Conservation (phyloP, 805 yeast species). For the Saturnispora silvae region DNA sequence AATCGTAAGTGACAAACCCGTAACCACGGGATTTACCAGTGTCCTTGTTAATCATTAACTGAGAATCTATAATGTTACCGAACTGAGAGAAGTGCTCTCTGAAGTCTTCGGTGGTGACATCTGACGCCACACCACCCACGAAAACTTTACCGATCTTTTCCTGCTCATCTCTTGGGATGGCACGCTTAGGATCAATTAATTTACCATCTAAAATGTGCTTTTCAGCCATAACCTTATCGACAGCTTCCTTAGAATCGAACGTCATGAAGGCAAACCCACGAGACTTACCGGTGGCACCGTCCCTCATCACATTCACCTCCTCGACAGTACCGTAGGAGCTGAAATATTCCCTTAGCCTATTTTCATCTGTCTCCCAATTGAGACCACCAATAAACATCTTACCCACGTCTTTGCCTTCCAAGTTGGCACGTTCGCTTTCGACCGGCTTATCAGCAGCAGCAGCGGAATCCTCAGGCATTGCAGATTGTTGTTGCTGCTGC, state of each 20-base stretch:
- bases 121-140: constrained; percentile 94
- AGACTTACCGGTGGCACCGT: constrained; percentile 73
- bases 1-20: constrained; percentile 92
- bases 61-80: constrained; percentile 91
- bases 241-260: constrained; percentile 70
- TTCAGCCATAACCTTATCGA: constrained; percentile 73
- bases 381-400: constrained; percentile 95
- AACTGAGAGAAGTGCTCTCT: constrained; percentile 75
- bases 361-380: constrained; percentile 96
- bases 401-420: constrained; percentile 59
- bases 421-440: constrained; percentile 33
- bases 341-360: constrained; percentile 70
- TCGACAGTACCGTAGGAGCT: constrained; percentile 79
- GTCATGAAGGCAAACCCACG: constrained; percentile 94
- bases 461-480: not conserved
- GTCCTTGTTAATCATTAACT: constrained; percentile 93
- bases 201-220: constrained; percentile 92
- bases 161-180: constrained; percentile 95
- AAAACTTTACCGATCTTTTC: constrained; percentile 94
- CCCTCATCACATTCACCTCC: constrained; percentile 91
- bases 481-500: constrained; percentile 10
- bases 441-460: not conserved
- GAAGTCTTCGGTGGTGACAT: constrained; percentile 85
- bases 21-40: constrained; percentile 95
- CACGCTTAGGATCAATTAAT: constrained; percentile 93